A percentile compares a stretch with the other conserved stretches of the same genome.
Evolutionary conservation across 768 basidiomycete species (phyloP).

Genomic region (Agaricus sinodeliciosus): DNA sequence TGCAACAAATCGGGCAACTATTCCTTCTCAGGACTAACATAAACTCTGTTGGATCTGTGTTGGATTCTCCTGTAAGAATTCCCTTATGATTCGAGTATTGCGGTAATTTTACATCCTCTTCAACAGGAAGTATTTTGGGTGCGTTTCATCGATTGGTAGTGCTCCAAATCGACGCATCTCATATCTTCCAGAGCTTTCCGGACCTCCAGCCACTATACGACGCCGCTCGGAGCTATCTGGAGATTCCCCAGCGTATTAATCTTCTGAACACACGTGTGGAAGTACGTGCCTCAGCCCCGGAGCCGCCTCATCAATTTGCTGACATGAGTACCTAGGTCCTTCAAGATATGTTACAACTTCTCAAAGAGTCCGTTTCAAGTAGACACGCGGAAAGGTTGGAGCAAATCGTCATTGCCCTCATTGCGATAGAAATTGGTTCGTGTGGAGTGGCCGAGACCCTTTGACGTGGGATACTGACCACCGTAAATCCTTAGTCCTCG

Average conservation of each 20-base stretch:
- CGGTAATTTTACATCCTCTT: conserved; percentile 10
- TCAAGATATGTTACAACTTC: conserved; percentile 92
- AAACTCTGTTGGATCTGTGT: conserved; percentile 92
- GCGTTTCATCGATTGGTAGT: conserved; percentile 18
- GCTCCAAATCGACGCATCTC: background rate
- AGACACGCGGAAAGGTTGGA: conserved; percentile 88
- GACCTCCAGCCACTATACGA: conserved; percentile 94
- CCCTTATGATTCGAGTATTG: conserved; percentile 7
- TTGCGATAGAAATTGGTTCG: conserved; percentile 81
- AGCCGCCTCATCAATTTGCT: background rate
- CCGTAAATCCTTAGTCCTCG: conserved; percentile 49
- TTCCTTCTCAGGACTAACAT: conserved; percentile 93
- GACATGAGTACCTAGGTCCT: conserved; percentile 51
- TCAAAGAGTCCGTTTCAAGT: conserved; percentile 92
- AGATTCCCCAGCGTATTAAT: conserved; percentile 91
- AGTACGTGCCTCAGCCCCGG: conserved; percentile 32
- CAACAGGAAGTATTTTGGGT: conserved; percentile 91
- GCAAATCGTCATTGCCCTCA: conserved; percentile 87
- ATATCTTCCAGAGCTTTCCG: conserved; percentile 66
- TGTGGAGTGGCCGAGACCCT: conserved; percentile 8
- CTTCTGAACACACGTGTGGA: conserved; percentile 91
- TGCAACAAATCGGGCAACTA: conserved; percentile 94
- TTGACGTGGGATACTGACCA: conserved; percentile 3
- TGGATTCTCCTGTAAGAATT: conserved; percentile 82
- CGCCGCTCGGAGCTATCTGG: conserved; percentile 88